phyloP scores from a whole-genome alignment of 2,329 filamentous ascomycete genomes.

The Alternaria triticimaculans region DNA sequence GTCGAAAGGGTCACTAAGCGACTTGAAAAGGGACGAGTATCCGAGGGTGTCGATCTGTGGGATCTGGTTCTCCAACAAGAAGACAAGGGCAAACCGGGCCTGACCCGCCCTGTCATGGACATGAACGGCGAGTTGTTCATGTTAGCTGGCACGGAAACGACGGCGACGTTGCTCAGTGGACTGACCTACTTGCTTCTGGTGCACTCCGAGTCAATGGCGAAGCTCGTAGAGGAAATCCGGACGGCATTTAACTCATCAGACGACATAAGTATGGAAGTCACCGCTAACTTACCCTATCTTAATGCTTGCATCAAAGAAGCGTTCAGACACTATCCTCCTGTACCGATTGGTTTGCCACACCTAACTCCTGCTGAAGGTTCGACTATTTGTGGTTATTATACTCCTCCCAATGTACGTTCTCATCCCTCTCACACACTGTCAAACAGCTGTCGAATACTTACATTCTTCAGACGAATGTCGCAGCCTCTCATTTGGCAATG shows the following conservation, averaged over 20 bases:
- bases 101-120: not conserved
- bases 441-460: not conserved
- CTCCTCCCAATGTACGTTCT: not conserved
- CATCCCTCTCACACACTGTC: not conserved
- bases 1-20: slow-evolving; percentile 30
- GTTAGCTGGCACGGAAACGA: slow-evolving; percentile 36
- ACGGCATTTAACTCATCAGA: slow-evolving; percentile 14
- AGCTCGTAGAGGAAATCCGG: slow-evolving; percentile 18
- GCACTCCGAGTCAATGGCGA: slow-evolving; percentile 13
- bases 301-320: slow-evolving; percentile 43
- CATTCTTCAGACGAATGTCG: not conserved
- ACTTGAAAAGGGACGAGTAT: slow-evolving; percentile 25
- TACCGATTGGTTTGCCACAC: slow-evolving; percentile 36
- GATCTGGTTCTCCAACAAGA: slow-evolving; percentile 44
- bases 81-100: slow-evolving; percentile 14
- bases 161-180: slow-evolving; percentile 43
- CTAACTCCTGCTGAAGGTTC: not conserved
- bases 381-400: not conserved
- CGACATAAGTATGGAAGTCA: slow-evolving; percentile 28
- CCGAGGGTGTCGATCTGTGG: not conserved
- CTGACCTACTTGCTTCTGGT: slow-evolving; percentile 42
- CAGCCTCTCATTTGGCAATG: not conserved
- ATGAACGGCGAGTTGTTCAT: slow-evolving; percentile 33
- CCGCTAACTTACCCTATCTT: slow-evolving; percentile 42
- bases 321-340: slow-evolving; percentile 45